Evolutionary conservation across 2,329 filamentous ascomycete genomes (phyloP).

Genomic region (Dothidotthia symphoricarpi): DNA sequence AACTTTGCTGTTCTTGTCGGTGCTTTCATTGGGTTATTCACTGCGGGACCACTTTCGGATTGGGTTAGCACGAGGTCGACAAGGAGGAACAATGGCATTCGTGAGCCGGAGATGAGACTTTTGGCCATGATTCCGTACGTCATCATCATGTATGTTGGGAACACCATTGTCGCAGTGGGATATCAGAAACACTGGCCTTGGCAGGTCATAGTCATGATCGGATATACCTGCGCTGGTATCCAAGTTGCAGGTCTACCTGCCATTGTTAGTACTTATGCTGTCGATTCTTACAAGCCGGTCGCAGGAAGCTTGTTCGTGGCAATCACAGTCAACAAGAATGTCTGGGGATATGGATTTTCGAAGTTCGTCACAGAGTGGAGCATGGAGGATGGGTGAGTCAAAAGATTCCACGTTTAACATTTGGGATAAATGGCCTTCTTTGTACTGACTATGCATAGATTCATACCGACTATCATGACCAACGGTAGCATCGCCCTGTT

Average conservation of each 20-base stretch:
- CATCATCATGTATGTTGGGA: conserved; percentile 56
- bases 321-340: conserved; percentile 63
- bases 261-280: conserved; percentile 59
- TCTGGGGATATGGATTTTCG: conserved; percentile 61
- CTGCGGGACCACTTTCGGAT: conserved; percentile 56
- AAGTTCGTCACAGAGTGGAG: conserved; percentile 58
- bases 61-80: conserved; percentile 58
- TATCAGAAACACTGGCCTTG: conserved; percentile 56
- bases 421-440: background rate
- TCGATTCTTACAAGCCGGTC: conserved; percentile 65
- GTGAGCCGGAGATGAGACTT: conserved; percentile 60
- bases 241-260: conserved; percentile 61
- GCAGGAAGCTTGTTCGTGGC: conserved; percentile 59
- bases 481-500: conserved; percentile 56
- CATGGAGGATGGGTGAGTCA: conserved; percentile 45
- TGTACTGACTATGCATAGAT: conserved; percentile 16
- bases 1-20: conserved; percentile 59
- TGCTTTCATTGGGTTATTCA: conserved; percentile 54
- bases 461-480: conserved; percentile 59
- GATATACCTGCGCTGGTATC: conserved; percentile 57
- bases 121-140: conserved; percentile 59
- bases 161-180: conserved; percentile 56
- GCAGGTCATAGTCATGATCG: conserved; percentile 58
- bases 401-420: background rate
- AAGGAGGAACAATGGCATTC: conserved; percentile 53